Base-by-base conservation (phyloP, 805 yeast species). In the Candida corydali region DNA sequence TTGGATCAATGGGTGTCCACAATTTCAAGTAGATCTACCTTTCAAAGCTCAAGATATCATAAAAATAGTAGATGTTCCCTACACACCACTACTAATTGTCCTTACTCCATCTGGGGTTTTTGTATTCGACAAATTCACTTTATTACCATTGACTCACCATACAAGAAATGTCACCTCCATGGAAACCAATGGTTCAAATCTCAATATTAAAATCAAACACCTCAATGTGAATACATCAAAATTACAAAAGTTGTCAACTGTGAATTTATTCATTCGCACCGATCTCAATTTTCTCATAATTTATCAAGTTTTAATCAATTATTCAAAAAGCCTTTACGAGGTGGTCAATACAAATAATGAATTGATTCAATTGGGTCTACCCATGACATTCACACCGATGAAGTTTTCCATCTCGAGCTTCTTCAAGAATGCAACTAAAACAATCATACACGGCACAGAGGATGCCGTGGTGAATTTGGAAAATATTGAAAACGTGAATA, bases 71-170 rank as follows among this genome's bases (percentile, higher is more conserved):
- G 50, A 47, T 29, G 42, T 59, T 8, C 47, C 50, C 5, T 59
- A 59, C 38, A 57, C 66, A 2, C 47, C 61, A 3, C 38, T 60
- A 24, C 25, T 59, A 14, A 57, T 46, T 1, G 37, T 66, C 1
- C 48, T 70, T 8, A 64, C 73, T 2, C 26, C 39, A 2, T 40
- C 50, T 2, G 36, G 63, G 0, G 39, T 70, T 3, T 49, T 46
- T 14, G 37, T 69, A 1, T 46, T 59, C 29, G 57, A 69, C 42
- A 57, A 56, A 32, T 32, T 32, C 23, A 61, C 67, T 8, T 44
- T 60, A 8, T 41, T 65, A 6, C 77, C 80, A 1, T 54, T 77
- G 4, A 69, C 73, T 8, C 64, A 65, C 2, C 77, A 75, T 45
- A 54, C 61, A 5, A 53, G 84, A 37, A 55, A 72, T 0, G 47